Conservation (phyloP, 345 rosid genomes). For the Iberis pinnata region DNA sequence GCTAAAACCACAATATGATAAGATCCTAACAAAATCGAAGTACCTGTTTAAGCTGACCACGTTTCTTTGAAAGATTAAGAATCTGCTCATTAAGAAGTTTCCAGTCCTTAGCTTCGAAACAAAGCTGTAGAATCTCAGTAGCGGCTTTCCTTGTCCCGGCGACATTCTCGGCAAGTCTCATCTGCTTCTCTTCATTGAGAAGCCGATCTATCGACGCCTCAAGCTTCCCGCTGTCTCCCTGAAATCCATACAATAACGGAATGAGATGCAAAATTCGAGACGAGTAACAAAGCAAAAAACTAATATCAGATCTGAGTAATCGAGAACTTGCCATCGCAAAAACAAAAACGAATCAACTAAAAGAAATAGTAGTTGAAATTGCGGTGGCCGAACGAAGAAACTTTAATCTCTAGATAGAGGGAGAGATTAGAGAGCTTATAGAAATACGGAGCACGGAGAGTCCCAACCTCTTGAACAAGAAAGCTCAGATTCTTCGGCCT, state of each 20-base stretch:
- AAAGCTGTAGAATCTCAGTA: conserved; percentile 69
- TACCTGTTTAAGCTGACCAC: conserved; percentile 98
- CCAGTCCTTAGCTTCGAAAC: conserved; percentile 93
- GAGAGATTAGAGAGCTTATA: conserved; percentile 12
- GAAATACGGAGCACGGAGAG: conserved; percentile 20
- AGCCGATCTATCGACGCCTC: conserved; percentile 69
- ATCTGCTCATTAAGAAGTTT: conserved; percentile 63
- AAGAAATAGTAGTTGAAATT: conserved; percentile 1
- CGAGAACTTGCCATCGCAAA: conserved; percentile 27
- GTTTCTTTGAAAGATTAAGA: conserved; percentile 71
- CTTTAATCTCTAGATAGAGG: not conserved
- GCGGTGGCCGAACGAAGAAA: conserved; percentile 9
- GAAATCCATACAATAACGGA: conserved; percentile 22
- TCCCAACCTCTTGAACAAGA: conserved; percentile 35
- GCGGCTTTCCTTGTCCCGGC: conserved; percentile 82
- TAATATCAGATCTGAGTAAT: conserved; percentile 23
- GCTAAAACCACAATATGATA: conserved; percentile 1
- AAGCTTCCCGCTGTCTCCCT: conserved; percentile 55
- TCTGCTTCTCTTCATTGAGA: conserved; percentile 85
- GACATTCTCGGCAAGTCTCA: conserved; percentile 76
- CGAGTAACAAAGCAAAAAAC: not conserved
- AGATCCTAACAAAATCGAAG: not conserved
- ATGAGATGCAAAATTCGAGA: conserved; percentile 24
- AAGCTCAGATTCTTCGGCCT: conserved; percentile 30
- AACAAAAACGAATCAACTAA: not conserved